Percentiles rank a stretch among this genome's conserved stretches.
phyloP scores from a whole-genome alignment of 345 rosid species.

The Camelina hispida region DNA sequence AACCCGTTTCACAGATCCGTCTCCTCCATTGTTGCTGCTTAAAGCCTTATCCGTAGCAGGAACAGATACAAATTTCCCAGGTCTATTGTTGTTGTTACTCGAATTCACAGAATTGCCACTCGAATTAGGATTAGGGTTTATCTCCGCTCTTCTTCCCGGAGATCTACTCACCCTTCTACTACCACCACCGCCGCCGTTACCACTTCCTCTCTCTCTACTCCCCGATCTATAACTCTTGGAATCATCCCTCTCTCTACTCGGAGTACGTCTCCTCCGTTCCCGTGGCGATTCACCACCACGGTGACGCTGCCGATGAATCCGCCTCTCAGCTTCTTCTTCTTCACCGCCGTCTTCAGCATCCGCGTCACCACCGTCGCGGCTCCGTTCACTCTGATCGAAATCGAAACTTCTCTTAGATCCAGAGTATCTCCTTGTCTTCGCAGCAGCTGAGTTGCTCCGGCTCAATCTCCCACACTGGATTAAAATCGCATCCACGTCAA shows the following conservation, averaged over 20 bases:
- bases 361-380: constrained; percentile 30
- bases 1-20: constrained; percentile 52
- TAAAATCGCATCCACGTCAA: constrained; percentile 85
- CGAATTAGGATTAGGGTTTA: constrained; percentile 38
- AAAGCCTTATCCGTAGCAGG: constrained; percentile 77
- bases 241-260: constrained; percentile 86
- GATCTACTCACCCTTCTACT: constrained; percentile 84
- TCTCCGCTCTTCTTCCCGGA: constrained; percentile 79
- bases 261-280: constrained; percentile 86
- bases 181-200: constrained; percentile 39
- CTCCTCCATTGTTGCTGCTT: constrained; percentile 47
- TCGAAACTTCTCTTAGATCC: constrained; percentile 97
- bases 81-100: constrained; percentile 39
- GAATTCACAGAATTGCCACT: constrained; percentile 39
- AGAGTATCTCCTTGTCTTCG: constrained; percentile 60
- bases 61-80: constrained; percentile 77
- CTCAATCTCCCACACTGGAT: constrained; percentile 94
- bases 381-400: constrained; percentile 50
- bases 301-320: constrained; percentile 60
- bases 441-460: constrained; percentile 70
- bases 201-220: constrained; percentile 61
- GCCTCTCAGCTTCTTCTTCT: constrained; percentile 49
- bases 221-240: constrained; percentile 56
- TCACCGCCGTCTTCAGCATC: constrained; percentile 47
- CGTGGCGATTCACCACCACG: constrained; percentile 57